Evolutionary conservation across 2,329 filamentous ascomycete species (phyloP), one percentile per base, ranked within the genome.

Genomic region (Hymenoscyphus albidus): DNA sequence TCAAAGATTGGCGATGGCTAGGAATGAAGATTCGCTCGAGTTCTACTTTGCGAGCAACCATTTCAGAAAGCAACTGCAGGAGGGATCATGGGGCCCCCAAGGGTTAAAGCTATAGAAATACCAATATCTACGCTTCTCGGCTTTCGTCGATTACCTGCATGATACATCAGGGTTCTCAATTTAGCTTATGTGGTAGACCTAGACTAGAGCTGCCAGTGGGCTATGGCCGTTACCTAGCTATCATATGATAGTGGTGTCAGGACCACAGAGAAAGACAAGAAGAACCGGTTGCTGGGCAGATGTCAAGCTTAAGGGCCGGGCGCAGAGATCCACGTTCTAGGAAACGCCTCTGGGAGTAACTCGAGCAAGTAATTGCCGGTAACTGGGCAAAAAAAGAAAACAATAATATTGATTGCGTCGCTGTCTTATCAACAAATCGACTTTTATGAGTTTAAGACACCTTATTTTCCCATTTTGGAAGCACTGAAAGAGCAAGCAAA

Each of bases 71-170:
- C 7, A 32, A 62, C 63, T 61, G 59, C 18, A 62, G 59, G 31
- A 62, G 62, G 35, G 56, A 60, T 42, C 60, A 64, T 9, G 63
- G 31, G 16, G 65, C 62, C 40, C 68, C 66, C 67, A 72, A 67
- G 38, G 64, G 64, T 65, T 58, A 70, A 35, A 31, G 69, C 68
- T 42, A 68, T 58, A 22, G 66, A 65, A 39, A 68, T 62, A 51
- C 64, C 68, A 38, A 70, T 69, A 59, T 71, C 67, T 66, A 69
- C 67, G 18, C 18, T 38, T 65, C 55, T 59, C 48, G 51, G 14
- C 58, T 38, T 40, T 32, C 35, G 48, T 35, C 12, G 48, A 42
- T 57, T 54, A 22, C 13, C 22, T 27, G 48, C 48, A 54, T 54
- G 48, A 54, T 54, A 12, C 48, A 54, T 54, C 10, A 54, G 18